These are phyloP conservation scores for Fraxinus latifolia DNA, from an alignment of 305 asterid genomes.

Conservation along the genomic window DNA sequence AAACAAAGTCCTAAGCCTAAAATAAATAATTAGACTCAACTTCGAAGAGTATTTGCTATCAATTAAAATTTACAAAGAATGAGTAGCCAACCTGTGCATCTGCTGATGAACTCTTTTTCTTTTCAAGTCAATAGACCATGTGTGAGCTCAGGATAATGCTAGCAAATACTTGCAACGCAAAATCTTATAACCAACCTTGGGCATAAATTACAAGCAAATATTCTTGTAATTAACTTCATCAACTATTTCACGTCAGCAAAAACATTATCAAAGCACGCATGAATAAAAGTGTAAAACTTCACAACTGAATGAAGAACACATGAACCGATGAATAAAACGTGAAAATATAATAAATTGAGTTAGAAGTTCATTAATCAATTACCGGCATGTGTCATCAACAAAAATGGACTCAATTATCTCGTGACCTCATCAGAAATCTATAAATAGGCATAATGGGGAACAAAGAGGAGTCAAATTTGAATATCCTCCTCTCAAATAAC, in stretches of 20 bases:
- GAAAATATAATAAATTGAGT: not conserved
- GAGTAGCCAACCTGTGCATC: not conserved
- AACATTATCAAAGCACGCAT: not conserved
- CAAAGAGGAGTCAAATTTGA: not conserved
- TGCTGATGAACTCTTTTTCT: not conserved
- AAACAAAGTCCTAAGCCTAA: not conserved
- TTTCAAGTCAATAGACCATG: not conserved
- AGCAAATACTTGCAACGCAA: not conserved
- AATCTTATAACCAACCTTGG: not conserved
- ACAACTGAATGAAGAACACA: not conserved
- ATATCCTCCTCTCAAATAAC: not conserved
- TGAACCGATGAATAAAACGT: not conserved
- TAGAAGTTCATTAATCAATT: not conserved
- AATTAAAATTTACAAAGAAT: not conserved
- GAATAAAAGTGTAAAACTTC: not conserved
- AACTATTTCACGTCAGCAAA: not conserved
- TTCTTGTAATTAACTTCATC: not conserved
- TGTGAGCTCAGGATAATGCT: not conserved
- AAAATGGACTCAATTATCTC: not conserved
- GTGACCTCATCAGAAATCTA: not conserved
- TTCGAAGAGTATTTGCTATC: not conserved
- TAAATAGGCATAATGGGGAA: not conserved
- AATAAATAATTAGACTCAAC: not conserved
- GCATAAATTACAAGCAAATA: not conserved
- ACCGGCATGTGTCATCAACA: not conserved